Base-by-base conservation (phyloP, 495 filamentous ascomycete species). In the Durotheca rogersii region DNA sequence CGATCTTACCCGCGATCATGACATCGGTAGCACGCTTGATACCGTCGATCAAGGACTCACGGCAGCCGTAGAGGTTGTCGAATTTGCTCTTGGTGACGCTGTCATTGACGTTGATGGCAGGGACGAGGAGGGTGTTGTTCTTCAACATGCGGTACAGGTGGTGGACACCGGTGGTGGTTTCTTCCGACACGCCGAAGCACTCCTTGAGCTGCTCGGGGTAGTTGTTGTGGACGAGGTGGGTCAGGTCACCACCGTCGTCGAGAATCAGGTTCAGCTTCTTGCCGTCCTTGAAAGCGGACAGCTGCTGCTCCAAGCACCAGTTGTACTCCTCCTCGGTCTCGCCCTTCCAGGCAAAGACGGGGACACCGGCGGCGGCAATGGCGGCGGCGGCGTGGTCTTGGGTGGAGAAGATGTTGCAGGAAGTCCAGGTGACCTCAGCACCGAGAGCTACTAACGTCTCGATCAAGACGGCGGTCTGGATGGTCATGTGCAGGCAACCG, bases 1-100 rank as follows among this genome's bases (percentile, higher is more conserved):
- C 92, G 58, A 96, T 82, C 85, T 98, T 97, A 68, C 93, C 94
- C 63, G 94, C 93, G 80, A 98, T 90, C 93, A 98, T 98, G 72
- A 97, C 93, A 80, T 98, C 93, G 68, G 93, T 98, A 47, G 93
- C 93, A 77, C 93, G 92, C 87, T 97, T 98, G 83, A 98, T 98
- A 74, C 93, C 93, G 72, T 98, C 93, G 56, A 98, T 86, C 66
- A 98, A 84, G 50, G 93, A 96, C 80, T 98, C 93, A 69, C 89
- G 86, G 88, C 93, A 98, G 60, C 94, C 94, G 81, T 97, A 98
- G 47, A 97, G 80, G 82, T 98, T 98, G 83, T 98, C 93, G 72
- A 98, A 98, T 81, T 98, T 98, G 76, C 90, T 96, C 86, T 97
- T 96, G 71, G 93, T 96, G 67, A 96, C 91, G 52, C 87, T 88